A percentile compares a stretch with the other conserved stretches of the same genome.
Evolutionary conservation across 192 early-diverging fungal genomes (phyloP).

Genomic region (Phycomyces blakesleeanus): DNA sequence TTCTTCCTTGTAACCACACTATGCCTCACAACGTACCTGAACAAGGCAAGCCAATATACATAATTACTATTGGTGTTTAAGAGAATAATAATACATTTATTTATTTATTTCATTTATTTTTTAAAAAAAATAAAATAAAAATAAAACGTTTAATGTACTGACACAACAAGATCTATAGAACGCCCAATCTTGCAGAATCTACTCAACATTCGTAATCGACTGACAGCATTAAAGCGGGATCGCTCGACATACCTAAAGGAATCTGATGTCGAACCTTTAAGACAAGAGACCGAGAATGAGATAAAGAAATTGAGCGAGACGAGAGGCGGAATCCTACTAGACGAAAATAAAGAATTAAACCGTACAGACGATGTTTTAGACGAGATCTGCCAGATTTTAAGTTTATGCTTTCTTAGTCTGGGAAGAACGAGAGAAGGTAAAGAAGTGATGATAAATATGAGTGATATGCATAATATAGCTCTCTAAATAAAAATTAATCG

Average conservation of each 20-base stretch:
- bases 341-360: slow-evolving; percentile 24
- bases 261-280: slow-evolving; percentile 56
- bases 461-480: not conserved
- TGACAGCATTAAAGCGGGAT: slow-evolving; percentile 70
- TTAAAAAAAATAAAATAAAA: too few relatives aligned
- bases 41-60: slow-evolving; percentile 13
- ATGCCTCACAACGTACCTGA: slow-evolving; percentile 23
- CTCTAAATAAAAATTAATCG: not conserved
- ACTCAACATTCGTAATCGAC: slow-evolving; percentile 59
- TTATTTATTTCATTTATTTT: too few relatives aligned
- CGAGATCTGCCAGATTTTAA: slow-evolving; percentile 71
- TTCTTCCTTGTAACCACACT: not conserved
- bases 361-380: slow-evolving; percentile 65
- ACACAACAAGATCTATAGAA: slow-evolving; percentile 32
- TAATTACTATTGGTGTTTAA: not conserved
- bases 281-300: slow-evolving; percentile 49
- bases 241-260: slow-evolving; percentile 60
- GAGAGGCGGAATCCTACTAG: slow-evolving; percentile 16
- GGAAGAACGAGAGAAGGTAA: slow-evolving; percentile 72
- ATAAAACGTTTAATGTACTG: too few relatives aligned
- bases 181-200: slow-evolving; percentile 57
- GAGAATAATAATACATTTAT: not conserved
- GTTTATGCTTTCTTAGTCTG: slow-evolving; percentile 67
- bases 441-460: not conserved
- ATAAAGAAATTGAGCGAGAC: slow-evolving; percentile 35